Percentiles rank a stretch among this genome's conserved stretches.
phyloP scores from a whole-genome alignment of 345 rosid genomes.

The Arabidopsis thaliana region DNA sequence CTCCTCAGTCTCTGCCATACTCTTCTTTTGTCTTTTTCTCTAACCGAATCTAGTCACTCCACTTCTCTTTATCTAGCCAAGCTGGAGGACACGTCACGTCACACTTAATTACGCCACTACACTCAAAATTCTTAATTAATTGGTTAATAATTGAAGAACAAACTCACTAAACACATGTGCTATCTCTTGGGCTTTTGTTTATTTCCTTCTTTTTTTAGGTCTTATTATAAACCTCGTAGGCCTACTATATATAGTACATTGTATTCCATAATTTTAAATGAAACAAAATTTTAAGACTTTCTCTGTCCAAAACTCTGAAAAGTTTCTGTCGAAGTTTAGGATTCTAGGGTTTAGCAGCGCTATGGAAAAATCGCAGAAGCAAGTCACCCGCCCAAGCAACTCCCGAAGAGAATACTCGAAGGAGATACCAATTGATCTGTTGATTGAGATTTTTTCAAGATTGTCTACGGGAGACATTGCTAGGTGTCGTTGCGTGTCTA shows the following conservation, averaged over 20 bases:
- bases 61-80: conserved; percentile 17
- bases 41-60: background rate
- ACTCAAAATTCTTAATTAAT: background rate
- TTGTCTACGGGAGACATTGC: background rate
- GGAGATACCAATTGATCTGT: background rate
- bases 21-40: background rate
- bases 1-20: conserved; percentile 23
- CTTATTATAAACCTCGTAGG: too few relatives aligned
- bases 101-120: background rate
- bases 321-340: background rate
- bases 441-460: background rate
- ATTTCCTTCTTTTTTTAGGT: too few relatives aligned
- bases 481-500: background rate
- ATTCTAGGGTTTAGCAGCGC: background rate
- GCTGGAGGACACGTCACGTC: background rate
- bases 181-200: too few relatives aligned
- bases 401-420: background rate
- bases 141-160: too few relatives aligned
- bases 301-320: too few relatives aligned
- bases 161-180: too few relatives aligned
- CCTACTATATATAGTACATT: too few relatives aligned
- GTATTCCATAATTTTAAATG: too few relatives aligned
- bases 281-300: too few relatives aligned
- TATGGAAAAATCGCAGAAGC: background rate
- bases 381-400: background rate